Conservation (phyloP, 352 stramenopile species). For the Aphanomyces euteiches region DNA sequence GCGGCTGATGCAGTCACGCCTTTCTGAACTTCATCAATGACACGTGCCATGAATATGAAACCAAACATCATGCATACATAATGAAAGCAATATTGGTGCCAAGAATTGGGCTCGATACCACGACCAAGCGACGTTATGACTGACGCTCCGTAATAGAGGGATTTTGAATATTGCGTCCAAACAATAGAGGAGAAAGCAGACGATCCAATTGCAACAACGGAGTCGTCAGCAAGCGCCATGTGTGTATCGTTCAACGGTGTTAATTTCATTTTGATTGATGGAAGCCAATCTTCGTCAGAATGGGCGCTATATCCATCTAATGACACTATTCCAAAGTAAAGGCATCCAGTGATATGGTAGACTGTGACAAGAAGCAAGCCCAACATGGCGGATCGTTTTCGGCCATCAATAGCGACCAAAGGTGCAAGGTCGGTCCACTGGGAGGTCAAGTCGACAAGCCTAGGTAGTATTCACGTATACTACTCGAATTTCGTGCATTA, state of each 20-base stretch:
- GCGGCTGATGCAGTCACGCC: conserved; percentile 60
- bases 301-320: background rate
- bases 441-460: background rate
- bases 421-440: background rate
- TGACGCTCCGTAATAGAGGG: conserved; percentile 14
- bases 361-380: background rate
- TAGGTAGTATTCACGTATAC: background rate
- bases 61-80: conserved; percentile 63
- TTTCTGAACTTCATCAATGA: conserved; percentile 72
- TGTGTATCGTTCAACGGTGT: conserved; percentile 6
- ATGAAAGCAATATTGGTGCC: conserved; percentile 46
- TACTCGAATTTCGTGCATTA: background rate
- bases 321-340: conserved; percentile 7
- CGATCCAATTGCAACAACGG: background rate
- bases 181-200: background rate
- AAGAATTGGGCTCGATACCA: conserved; percentile 46
- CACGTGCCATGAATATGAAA: conserved; percentile 65
- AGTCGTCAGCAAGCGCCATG: conserved; percentile 1
- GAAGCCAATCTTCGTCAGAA: background rate
- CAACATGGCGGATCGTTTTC: conserved; percentile 9
- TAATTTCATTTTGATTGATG: background rate
- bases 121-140: conserved; percentile 8
- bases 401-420: conserved; percentile 3
- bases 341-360: background rate
- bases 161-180: conserved; percentile 10